Evolutionary conservation across 306 rosid genomes (phyloP), one percentile per base, ranked within the genome.

Genomic region (Sindora glabra): DNA sequence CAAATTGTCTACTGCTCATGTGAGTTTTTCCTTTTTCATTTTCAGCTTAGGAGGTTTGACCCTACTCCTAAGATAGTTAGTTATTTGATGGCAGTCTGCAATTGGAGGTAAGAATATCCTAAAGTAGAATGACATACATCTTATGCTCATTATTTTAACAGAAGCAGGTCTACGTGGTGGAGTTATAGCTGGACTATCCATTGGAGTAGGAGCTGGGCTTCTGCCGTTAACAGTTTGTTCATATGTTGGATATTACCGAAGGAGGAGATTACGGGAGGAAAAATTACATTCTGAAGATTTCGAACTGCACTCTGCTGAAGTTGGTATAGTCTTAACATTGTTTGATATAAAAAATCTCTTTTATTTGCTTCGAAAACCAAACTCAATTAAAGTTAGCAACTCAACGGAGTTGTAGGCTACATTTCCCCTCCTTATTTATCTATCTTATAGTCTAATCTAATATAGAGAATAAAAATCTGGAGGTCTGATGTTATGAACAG

Each of bases 1-100:
- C 4, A 29, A 5, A 18, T 21, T 36, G 7, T 50, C 44, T 56
- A 6, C 32, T 5, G 53, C 33, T 48, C 19, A 12, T 37, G 18
- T 21, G 24, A 15, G 23, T 5, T 3, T n/a, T 40, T 64, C 64
- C 23, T 63, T 74, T 67, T 60, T 75, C 38, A 72, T 65, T 71
- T 86, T 78, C 90, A 79, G 85, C 65, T 69, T 85, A 51, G 77
- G 68, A 66, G 89, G 74, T 74, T 47, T 61, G 60, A 48, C 36
- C 41, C 47, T 51, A 56, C 54, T 57, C 62, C 74, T 48, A 27
- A 57, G 22, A 52, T 30, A 73, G 49, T 41, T 64, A 25, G 37
- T 56, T 49, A 30, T 70, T 86, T 56, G 19, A 62, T 27, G 27
- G 48, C 37, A 56, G 23, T 56, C 56, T 49, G 79, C 89, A 79